phyloP scores from a whole-genome alignment of 257 asterid genomes.

The Jacaranda copaia region DNA sequence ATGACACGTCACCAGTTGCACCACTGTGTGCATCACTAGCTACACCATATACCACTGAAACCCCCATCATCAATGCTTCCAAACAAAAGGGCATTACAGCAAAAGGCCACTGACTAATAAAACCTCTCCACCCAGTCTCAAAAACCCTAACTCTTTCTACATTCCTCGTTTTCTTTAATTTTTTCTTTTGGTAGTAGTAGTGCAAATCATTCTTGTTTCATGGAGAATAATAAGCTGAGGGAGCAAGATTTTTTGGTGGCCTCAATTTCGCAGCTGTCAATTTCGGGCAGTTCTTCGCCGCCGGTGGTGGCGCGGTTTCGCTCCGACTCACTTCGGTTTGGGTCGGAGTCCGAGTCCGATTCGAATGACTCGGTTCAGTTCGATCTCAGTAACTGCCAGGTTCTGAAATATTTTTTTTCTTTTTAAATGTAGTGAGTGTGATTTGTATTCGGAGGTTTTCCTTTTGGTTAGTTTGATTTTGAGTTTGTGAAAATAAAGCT shows the following conservation, averaged over 20 bases:
- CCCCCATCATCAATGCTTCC: slow-evolving; percentile 47
- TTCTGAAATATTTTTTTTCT: slow-evolving; percentile 30
- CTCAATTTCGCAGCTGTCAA: slow-evolving; percentile 75
- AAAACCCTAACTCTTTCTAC: slow-evolving; percentile 54
- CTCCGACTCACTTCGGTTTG: slow-evolving; percentile 67
- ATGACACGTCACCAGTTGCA: slow-evolving; percentile 42
- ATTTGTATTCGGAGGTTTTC: not conserved
- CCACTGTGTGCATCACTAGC: not conserved
- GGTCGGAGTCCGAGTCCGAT: slow-evolving; percentile 46
- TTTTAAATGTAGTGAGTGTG: slow-evolving; percentile 2
- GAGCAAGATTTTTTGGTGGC: slow-evolving; percentile 72
- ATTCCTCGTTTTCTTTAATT: slow-evolving; percentile 14
- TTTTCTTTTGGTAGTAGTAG: slow-evolving; percentile 9
- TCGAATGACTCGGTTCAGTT: slow-evolving; percentile 54
- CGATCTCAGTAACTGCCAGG: slow-evolving; percentile 67
- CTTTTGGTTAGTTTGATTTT: slow-evolving; percentile 23
- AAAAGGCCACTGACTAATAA: slow-evolving; percentile 34
- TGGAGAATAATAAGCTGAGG: slow-evolving; percentile 54
- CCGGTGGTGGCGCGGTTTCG: slow-evolving; percentile 72
- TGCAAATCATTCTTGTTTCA: slow-evolving; percentile 20
- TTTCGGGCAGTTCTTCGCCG: slow-evolving; percentile 61
- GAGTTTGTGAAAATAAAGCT: not conserved
- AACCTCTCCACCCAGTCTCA: slow-evolving; percentile 36
- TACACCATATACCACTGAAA: slow-evolving; percentile 13
- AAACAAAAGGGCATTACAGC: slow-evolving; percentile 41